phyloP scores from a whole-genome alignment of 1,284 basidiomycete species.

The Tilletia walkeri region DNA sequence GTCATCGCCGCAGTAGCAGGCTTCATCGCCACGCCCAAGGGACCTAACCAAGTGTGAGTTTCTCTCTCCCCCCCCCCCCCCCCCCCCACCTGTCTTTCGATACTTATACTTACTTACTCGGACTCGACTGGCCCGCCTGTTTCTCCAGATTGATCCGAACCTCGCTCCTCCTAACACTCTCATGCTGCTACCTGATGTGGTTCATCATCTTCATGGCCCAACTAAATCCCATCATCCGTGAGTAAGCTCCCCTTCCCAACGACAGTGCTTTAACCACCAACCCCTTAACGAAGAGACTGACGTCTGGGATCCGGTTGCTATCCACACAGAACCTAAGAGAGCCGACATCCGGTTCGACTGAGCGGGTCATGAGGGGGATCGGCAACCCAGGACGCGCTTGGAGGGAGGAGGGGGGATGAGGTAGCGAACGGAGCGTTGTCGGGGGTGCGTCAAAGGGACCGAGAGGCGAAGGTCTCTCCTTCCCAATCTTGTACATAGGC shows the following conservation, averaged over 20 bases:
- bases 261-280: too few species aligned
- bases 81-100: background rate
- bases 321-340: conserved; percentile 40
- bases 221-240: conserved; percentile 54
- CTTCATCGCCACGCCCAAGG: conserved; percentile 50
- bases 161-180: conserved; percentile 42
- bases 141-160: conserved; percentile 46
- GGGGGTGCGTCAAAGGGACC: too few species aligned
- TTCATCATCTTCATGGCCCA: conserved; percentile 55
- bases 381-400: too few species aligned
- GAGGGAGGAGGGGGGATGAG: too few species aligned
- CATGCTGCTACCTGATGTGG: conserved; percentile 56
- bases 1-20: conserved; percentile 35
- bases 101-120: conserved; percentile 7
- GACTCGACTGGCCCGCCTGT: background rate
- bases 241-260: conserved; percentile 24
- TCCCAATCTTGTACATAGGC: too few species aligned
- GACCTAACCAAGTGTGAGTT: conserved; percentile 54
- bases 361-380: background rate
- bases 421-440: too few species aligned
- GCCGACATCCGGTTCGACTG: conserved; percentile 41
- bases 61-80: background rate
- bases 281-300: too few species aligned
- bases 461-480: too few species aligned
- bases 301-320: too few species aligned